phyloP scores from a whole-genome alignment of 2,329 filamentous ascomycete genomes.

The Phoma sp. region DNA sequence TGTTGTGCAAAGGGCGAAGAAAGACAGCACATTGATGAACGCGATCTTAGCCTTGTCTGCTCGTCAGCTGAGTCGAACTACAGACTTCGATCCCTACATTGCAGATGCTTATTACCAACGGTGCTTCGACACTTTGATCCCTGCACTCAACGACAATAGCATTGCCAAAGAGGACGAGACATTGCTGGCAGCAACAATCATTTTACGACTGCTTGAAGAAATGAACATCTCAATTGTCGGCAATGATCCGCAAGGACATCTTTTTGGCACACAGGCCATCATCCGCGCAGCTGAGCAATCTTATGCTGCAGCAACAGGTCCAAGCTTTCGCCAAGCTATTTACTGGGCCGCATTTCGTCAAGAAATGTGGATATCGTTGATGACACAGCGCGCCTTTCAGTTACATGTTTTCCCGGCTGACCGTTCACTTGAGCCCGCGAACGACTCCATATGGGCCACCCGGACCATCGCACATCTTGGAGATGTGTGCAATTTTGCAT shows the following conservation, averaged over 20 bases:
- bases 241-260: conserved; percentile 46
- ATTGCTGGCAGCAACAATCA: conserved; percentile 50
- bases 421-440: conserved; percentile 48
- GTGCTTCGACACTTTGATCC: conserved; percentile 50
- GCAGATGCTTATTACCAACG: conserved; percentile 52
- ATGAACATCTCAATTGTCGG: conserved; percentile 49
- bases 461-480: conserved; percentile 49
- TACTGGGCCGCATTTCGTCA: conserved; percentile 49
- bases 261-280: conserved; percentile 48
- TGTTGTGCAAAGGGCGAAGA: conserved; percentile 45
- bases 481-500: conserved; percentile 46
- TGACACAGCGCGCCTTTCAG: conserved; percentile 45
- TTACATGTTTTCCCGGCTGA: conserved; percentile 48
- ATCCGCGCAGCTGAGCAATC: conserved; percentile 44
- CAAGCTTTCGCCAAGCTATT: conserved; percentile 44
- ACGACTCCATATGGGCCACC: conserved; percentile 52
- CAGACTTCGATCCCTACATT: conserved; percentile 48
- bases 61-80: conserved; percentile 50
- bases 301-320: conserved; percentile 39
- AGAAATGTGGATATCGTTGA: conserved; percentile 47
- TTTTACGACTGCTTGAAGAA: conserved; percentile 50
- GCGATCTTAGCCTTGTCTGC: conserved; percentile 52
- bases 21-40: conserved; percentile 50
- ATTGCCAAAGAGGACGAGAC: conserved; percentile 50
- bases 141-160: conserved; percentile 47